Percentiles rank a stretch among this genome's conserved stretches.
phyloP scores from a whole-genome alignment of 805 yeast species.

The Clavispora asparagi region DNA sequence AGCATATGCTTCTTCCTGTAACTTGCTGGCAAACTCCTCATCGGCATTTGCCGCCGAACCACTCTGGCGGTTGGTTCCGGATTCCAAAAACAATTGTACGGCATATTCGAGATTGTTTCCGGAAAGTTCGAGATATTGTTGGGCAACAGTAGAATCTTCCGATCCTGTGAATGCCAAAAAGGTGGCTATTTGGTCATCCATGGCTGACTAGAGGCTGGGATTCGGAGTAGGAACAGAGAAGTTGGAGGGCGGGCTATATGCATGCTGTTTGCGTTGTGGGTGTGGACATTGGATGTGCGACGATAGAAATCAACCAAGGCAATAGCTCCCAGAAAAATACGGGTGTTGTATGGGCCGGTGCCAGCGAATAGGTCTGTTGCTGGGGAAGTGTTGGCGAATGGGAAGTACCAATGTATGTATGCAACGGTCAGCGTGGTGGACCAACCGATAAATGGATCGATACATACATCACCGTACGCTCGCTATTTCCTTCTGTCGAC shows the following conservation, averaged over 20 bases:
- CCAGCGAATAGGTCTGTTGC: too few species aligned
- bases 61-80: slow-evolving; percentile 12
- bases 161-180: slow-evolving; percentile 83
- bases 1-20: slow-evolving; percentile 60
- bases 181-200: slow-evolving; percentile 54
- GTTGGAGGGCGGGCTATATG: neutral
- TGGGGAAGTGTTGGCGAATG: too few species aligned
- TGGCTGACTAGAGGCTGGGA: slow-evolving; percentile 4
- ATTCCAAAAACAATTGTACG: slow-evolving; percentile 74
- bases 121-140: slow-evolving; percentile 72
- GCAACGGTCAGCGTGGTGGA: too few species aligned
- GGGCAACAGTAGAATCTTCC: slow-evolving; percentile 61
- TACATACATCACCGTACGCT: too few species aligned
- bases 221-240: neutral
- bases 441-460: too few species aligned
- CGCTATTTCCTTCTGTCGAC: too few species aligned
- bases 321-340: too few species aligned
- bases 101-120: slow-evolving; percentile 79
- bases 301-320: too few species aligned
- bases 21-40: slow-evolving; percentile 53
- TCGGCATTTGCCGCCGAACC: slow-evolving; percentile 25
- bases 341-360: too few species aligned
- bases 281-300: neutral
- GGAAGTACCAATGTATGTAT: too few species aligned
- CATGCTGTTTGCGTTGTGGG: neutral